Conservation (phyloP, 257 asterid genomes). For the Solanum neorickii region DNA sequence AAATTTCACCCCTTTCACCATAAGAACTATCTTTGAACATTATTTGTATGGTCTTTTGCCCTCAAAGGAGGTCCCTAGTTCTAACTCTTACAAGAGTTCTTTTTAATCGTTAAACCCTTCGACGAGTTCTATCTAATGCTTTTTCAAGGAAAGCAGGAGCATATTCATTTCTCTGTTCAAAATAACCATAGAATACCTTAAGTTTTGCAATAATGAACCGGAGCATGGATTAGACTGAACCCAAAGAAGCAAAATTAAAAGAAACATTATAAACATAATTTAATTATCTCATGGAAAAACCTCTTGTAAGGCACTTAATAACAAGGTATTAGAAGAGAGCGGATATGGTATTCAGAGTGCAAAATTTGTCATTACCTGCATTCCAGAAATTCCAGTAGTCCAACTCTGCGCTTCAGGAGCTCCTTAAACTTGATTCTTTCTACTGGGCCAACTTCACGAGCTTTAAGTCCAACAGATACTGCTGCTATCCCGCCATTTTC, state of each 20-base stretch:
- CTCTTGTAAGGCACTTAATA: not conserved
- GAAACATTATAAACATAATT: not conserved
- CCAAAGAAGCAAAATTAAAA: not conserved
- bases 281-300: not conserved
- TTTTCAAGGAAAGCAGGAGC: not conserved
- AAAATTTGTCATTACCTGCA: conserved; percentile 52
- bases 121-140: not conserved
- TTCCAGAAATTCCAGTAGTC: conserved; percentile 84
- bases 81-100: not conserved
- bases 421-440: conserved; percentile 91
- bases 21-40: not conserved
- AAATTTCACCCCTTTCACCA: not conserved
- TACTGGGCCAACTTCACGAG: conserved; percentile 73
- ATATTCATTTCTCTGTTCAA: not conserved
- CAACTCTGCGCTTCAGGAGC: conserved; percentile 85
- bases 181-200: not conserved
- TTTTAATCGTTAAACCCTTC: not conserved
- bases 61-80: not conserved
- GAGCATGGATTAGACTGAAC: not conserved
- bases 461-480: conserved; percentile 76
- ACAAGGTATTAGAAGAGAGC: not conserved
- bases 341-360: not conserved
- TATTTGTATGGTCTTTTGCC: not conserved
- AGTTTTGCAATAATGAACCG: not conserved
- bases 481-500: conserved; percentile 79